Conservation (phyloP, 306 rosid species). For the Lathyrus sativus region DNA sequence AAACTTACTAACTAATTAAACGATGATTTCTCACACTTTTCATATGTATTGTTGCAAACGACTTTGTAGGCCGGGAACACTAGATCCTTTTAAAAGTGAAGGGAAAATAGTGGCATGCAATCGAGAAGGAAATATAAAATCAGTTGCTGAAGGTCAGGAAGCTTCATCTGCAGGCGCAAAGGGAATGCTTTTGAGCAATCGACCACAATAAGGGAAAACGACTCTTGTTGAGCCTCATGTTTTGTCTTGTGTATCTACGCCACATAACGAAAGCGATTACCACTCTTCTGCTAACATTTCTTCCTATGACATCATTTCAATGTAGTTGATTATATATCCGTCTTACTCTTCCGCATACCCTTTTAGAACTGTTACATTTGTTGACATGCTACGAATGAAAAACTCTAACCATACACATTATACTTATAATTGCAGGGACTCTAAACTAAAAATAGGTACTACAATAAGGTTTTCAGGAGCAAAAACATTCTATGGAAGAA, state of each 20-base stretch:
- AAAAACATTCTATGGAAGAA: too few relatives aligned
- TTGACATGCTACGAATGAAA: not conserved
- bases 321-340: too few relatives aligned
- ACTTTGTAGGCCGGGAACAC: constrained; percentile 40
- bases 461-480: too few relatives aligned
- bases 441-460: too few relatives aligned
- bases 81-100: constrained; percentile 33
- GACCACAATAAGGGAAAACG: constrained; percentile 35
- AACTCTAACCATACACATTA: not conserved
- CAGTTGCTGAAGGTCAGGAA: not conserved
- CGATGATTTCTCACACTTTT: not conserved
- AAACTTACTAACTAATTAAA: not conserved
- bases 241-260: too few relatives aligned
- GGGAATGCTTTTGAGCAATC: constrained; percentile 56
- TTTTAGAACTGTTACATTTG: not conserved
- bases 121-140: constrained; percentile 40
- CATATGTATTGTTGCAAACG: not conserved
- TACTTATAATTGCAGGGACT: constrained; percentile 32
- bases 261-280: too few relatives aligned
- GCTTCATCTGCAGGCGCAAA: constrained; percentile 53
- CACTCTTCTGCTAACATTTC: too few relatives aligned
- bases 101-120: constrained; percentile 58
- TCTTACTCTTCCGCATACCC: too few relatives aligned
- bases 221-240: too few relatives aligned
- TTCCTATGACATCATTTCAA: too few relatives aligned